These are phyloP conservation scores for Phyllosticta citribraziliensis DNA, from an alignment of 2,329 filamentous ascomycete genomes.

Conservation along the genomic window DNA sequence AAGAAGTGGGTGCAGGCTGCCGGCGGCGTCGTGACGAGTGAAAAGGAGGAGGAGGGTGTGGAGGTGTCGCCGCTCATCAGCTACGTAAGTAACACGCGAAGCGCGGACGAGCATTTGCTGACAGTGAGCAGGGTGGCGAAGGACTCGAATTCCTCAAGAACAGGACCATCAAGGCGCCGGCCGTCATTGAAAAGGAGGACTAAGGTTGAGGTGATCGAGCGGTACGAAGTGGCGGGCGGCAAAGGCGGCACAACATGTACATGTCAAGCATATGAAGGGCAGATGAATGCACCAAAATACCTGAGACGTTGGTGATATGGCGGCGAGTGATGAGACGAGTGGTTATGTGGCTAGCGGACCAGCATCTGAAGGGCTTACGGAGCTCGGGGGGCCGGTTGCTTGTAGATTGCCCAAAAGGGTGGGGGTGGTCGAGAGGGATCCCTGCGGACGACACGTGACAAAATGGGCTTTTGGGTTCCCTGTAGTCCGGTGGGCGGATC, in stretches of 20 bases:
- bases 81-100: conserved; percentile 60
- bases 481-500: neutral
- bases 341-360: neutral
- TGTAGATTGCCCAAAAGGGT: neutral
- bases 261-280: neutral
- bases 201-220: conserved; percentile 14
- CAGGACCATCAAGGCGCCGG: conserved; percentile 52
- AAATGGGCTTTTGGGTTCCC: neutral
- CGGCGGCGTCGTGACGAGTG: conserved; percentile 63
- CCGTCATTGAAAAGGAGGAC: conserved; percentile 52
- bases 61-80: conserved; percentile 90
- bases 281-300: neutral
- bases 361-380: neutral
- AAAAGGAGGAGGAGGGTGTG: conserved; percentile 55
- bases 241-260: neutral
- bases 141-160: conserved; percentile 52
- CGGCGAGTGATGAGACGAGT: neutral
- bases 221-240: neutral
- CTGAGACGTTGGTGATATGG: neutral
- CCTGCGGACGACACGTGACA: neutral
- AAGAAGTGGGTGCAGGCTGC: conserved; percentile 74
- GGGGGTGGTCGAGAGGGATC: neutral
- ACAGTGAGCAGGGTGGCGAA: conserved; percentile 44
- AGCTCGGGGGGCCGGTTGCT: neutral
- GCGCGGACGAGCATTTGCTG: conserved; percentile 1